Base-by-base conservation (phyloP, 257 asterid species). In the Gentiana straminea region DNA sequence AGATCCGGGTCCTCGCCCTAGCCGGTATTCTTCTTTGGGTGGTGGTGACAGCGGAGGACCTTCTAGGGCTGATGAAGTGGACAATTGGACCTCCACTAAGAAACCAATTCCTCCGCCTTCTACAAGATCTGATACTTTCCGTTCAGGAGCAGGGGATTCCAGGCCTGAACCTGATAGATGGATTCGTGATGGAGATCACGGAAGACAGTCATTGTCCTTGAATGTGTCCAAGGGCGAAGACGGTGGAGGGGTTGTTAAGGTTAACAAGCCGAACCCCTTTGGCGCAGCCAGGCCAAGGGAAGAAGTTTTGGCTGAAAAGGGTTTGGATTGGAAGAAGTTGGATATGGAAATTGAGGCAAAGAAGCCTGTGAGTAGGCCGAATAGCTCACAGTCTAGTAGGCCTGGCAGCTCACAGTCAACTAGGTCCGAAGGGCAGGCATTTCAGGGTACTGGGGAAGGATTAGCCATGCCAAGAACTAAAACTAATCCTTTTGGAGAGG, bases 281-380 rank as follows among this genome's bases (percentile, higher is more conserved):
- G 98, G 98, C 59, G 86, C 90, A 0, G 98, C 98, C 0, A 78
- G 98, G 84, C 97, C 98, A 1, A 67, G 98, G 67, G 98, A 92
- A 77, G 94, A 92, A 55, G 95, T 88, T 59, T 61, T 92, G 81
- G 94, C 97, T 0, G 95, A 83, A 73, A 92, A 92, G 65, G 99
- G 99, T 60, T 54, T 92, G 84, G 98, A 92, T 67, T 88, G 95
- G 95, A 92, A 83, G 71, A 88, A 85, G 68, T 6, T 85, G 74
- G 99, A 88, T 70, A 65, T 46, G 62, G 94, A 82, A 36, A 78
- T 75, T 58, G 97, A 79, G 53, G 82, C 52, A 33, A 81, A 84
- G 79, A 91, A 81, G 76, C 75, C 53, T 46, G 38, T 71, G 55
- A 84, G 95, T 61, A 73, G 95, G 75, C 97, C 99, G 0, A 46